Evolutionary conservation across 257 asterid species (phyloP).

Genomic region (Ilex aquifolium): DNA sequence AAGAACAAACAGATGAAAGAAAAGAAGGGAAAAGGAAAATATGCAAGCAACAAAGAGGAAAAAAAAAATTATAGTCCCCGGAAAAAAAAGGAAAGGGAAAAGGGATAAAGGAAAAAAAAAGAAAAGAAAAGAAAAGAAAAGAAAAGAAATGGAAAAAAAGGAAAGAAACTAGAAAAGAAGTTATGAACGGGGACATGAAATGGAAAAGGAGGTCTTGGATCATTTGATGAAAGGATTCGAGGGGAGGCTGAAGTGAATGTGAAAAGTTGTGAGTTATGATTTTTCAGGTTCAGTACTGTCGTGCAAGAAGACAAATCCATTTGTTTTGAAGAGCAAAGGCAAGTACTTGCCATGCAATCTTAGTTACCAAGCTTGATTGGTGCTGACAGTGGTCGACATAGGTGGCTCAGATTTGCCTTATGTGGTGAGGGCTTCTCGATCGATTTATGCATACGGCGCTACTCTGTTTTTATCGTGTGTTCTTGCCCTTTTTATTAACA

Average conservation of each 20-base stretch:
- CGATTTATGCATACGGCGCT: constrained; percentile 39
- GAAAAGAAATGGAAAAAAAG: neutral
- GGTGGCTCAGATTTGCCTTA: constrained; percentile 40
- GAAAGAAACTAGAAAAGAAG: constrained; percentile 7
- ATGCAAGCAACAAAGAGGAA: neutral
- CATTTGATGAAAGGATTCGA: constrained; percentile 10
- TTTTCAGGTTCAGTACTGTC: constrained; percentile 24
- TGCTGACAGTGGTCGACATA: constrained; percentile 44
- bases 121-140: neutral
- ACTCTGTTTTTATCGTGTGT: constrained; percentile 24
- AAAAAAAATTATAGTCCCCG: neutral
- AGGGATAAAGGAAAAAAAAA: neutral
- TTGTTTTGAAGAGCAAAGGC: constrained; percentile 37
- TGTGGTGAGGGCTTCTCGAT: constrained; percentile 54
- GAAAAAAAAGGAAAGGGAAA: neutral
- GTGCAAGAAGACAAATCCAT: constrained; percentile 31
- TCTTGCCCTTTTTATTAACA: constrained; percentile 10
- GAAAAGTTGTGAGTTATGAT: constrained; percentile 17
- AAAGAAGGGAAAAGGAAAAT: constrained; percentile 17
- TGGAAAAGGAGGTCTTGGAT: neutral
- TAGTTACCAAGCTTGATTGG: constrained; percentile 39
- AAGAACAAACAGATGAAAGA: constrained; percentile 8
- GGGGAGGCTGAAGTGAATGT: constrained; percentile 23
- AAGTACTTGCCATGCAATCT: constrained; percentile 25
- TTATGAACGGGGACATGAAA: neutral